Evolutionary conservation across 1,284 basidiomycete genomes (phyloP).

Genomic region (Melampsora occidentalis): DNA sequence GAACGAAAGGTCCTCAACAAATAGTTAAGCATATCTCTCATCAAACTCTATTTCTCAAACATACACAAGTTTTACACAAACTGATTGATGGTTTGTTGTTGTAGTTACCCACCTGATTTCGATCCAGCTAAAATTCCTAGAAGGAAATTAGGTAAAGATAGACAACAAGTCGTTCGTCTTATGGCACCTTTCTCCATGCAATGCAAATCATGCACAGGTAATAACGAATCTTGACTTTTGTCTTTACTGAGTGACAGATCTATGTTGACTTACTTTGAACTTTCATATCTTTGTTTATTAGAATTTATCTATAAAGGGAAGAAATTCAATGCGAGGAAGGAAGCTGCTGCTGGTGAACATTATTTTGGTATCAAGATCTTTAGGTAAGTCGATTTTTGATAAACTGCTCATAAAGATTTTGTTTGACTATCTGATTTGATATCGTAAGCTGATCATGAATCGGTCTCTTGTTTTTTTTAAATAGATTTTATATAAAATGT

Average conservation of each 20-base stretch:
- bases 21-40: constrained; percentile 33
- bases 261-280: background rate
- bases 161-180: constrained; percentile 91
- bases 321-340: constrained; percentile 98
- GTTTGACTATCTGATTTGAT: constrained; percentile 55
- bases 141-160: constrained; percentile 80
- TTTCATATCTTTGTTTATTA: background rate
- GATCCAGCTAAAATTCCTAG: constrained; percentile 94
- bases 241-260: background rate
- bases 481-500: constrained; percentile 59
- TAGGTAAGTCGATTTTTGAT: constrained; percentile 7
- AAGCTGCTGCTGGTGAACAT: constrained; percentile 92
- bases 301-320: constrained; percentile 60
- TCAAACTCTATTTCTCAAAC: background rate
- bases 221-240: background rate
- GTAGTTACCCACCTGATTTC: constrained; percentile 69
- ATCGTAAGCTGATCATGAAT: background rate
- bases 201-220: constrained; percentile 52
- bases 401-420: background rate
- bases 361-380: constrained; percentile 97
- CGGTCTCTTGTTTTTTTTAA: constrained; percentile 25
- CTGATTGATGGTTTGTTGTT: constrained; percentile 37
- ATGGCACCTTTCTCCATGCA: constrained; percentile 99
- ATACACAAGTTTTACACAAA: background rate
- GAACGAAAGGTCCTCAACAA: constrained; percentile 56